A percentile compares a stretch with the other conserved stretches of the same genome.
Conservation (phyloP, 345 rosid genomes). For the Murraya paniculata region DNA sequence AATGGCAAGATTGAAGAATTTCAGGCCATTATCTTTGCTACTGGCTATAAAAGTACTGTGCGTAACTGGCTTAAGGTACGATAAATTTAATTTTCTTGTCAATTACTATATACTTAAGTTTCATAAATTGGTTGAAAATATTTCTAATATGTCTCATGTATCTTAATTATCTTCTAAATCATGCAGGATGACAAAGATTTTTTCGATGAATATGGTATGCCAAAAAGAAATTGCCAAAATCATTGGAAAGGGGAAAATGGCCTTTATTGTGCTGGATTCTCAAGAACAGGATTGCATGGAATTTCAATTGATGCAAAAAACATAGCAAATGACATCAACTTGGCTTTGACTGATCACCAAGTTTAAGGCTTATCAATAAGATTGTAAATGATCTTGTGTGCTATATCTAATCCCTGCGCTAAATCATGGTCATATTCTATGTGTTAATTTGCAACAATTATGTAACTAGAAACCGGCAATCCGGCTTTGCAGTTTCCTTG, state of each 20-base stretch:
- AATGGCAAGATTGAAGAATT: background rate
- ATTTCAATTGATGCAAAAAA: slow-evolving; percentile 43
- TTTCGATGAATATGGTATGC: slow-evolving; percentile 43
- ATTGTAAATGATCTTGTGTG: background rate
- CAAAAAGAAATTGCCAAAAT: slow-evolving; percentile 25
- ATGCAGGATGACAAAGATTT: slow-evolving; percentile 31
- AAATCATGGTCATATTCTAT: background rate
- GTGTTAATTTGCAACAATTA: background rate
- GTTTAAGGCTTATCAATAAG: background rate
- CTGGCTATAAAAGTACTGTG: slow-evolving; percentile 8
- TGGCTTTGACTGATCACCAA: background rate
- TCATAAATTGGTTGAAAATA: too few relatives aligned
- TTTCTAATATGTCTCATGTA: background rate
- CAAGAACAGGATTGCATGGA: slow-evolving; percentile 44
- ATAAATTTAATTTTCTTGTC: background rate
- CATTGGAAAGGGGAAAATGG: slow-evolving; percentile 61
- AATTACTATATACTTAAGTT: background rate
- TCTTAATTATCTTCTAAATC: background rate
- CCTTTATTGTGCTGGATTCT: slow-evolving; percentile 49
- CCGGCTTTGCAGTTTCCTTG: background rate
- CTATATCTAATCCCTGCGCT: background rate
- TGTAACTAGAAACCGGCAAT: background rate
- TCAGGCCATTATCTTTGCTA: slow-evolving; percentile 15
- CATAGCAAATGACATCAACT: slow-evolving; percentile 36
- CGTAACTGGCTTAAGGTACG: slow-evolving; percentile 9